Base-by-base conservation (phyloP, 129 eudicot species). In the Lactuca sativa region DNA sequence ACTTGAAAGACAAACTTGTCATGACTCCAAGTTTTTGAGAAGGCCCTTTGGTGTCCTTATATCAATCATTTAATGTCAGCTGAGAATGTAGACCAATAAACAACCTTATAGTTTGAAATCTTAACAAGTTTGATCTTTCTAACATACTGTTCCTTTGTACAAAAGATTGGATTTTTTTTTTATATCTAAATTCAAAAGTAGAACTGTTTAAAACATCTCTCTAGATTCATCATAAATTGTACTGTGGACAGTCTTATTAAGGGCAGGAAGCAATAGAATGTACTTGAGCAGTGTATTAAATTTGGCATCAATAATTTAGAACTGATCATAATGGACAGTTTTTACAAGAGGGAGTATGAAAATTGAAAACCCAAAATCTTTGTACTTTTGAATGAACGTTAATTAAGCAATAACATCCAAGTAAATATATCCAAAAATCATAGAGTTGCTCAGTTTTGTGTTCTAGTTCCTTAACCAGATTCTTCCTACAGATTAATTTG, bases 351-450 rank as follows among this genome's bases (percentile, higher is more conserved):
- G 47, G 36, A 9, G 9, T 44, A 56, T 13, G 67, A 56, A 32
- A 9, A 74, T 64, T 13, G 67, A 56, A 32, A 9, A 74, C 64
- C 60, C 60, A 56, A 43, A 62, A 13, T 67, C 30, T 18, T 68
- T 44, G 13, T 67, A 51, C 74, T 76, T 16, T 47, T 31, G 2
- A 51, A 37, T 51, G 15, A 11, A 38, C 10, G 16, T 9, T 59
- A n/a, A 57, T 56, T 74, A 40, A 74, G 8, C 67, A 66, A 65
- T 16, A 47, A 64, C 59, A 64, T 5, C 71, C 36, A 47, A n/a
- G 67, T 44, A 44, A 59, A 59, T 71, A 34, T 30, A 59, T 48
- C 37, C 3, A 44, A 57, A 33, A 9, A 44, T 33, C 48, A 33
- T 40, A 13, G 1, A 63, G 1, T 25, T 74, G 64, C 70, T 62